These are phyloP conservation scores for Euptelea pleiosperma DNA, from an alignment of 164 flowering plant species.

Conservation along the genomic window DNA sequence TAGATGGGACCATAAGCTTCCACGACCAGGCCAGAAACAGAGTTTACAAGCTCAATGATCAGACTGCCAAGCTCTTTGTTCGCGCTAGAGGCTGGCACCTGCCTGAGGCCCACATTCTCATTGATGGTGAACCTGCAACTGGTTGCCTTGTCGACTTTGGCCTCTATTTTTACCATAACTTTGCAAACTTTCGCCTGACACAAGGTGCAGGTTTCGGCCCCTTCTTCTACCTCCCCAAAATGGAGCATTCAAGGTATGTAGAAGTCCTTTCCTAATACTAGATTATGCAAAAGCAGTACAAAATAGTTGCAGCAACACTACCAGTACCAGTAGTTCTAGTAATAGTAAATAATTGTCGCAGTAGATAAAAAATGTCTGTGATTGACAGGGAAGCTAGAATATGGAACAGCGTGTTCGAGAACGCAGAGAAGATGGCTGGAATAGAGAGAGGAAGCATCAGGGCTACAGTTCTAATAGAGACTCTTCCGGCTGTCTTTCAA, in stretches of 20 bases:
- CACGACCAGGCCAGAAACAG: slow-evolving; percentile 71
- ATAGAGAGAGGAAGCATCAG: slow-evolving; percentile 80
- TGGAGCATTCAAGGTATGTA: slow-evolving; percentile 86
- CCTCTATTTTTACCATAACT: slow-evolving; percentile 84
- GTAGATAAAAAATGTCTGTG: background rate
- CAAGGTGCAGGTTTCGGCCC: slow-evolving; percentile 88
- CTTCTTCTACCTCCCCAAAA: slow-evolving; percentile 94
- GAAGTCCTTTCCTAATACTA: too few species aligned
- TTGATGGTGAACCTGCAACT: slow-evolving; percentile 82
- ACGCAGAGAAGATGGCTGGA: slow-evolving; percentile 79
- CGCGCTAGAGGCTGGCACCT: slow-evolving; percentile 96
- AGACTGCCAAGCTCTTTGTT: slow-evolving; percentile 79
- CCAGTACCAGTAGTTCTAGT: too few species aligned
- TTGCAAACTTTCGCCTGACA: slow-evolving; percentile 46
- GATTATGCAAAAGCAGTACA: too few species aligned
- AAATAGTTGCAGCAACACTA: too few species aligned
- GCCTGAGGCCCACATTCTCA: slow-evolving; percentile 78
- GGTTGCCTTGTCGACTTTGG: slow-evolving; percentile 93
- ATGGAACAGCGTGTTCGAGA: slow-evolving; percentile 85
- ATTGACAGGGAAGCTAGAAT: slow-evolving; percentile 76
- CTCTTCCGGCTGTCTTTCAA: slow-evolving; percentile 90
- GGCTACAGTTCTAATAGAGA: slow-evolving; percentile 88
- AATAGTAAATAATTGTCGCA: too few species aligned
- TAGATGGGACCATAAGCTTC: slow-evolving; percentile 74
- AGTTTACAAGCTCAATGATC: slow-evolving; percentile 76